Evolutionary conservation across 1,284 basidiomycete species (phyloP), one percentile per base, ranked within the genome.

Genomic region (Puccinia coronata): DNA sequence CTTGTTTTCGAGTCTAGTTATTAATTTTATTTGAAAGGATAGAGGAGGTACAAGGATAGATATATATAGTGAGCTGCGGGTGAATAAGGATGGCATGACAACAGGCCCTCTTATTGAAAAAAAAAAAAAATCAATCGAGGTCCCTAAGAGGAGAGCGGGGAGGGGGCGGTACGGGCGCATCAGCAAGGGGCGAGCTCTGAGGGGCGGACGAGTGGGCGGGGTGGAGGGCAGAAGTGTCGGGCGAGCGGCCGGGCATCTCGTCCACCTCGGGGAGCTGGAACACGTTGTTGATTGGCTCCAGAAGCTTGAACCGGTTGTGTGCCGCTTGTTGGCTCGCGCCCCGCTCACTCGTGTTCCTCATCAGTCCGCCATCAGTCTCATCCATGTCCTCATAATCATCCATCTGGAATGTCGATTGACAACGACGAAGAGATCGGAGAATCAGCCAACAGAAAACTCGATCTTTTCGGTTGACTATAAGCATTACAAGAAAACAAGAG

Each of bases 301-400:
- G 51, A 1, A 73, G 31, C 49, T 73, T 73, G 71, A 73, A 73
- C n/a, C 71, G 71, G 51, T 73, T 73, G 31, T 73, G 51, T 20
- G 8, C 34, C 11, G 53, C 51, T 43, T 41, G 53, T 11, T 3
- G 8, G 20, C 47, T 23, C 6, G 41, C 67, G 14, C 18, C n/a
- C 16, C 18, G 18, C n/a, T 4, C n/a, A 28, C 43, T 70, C 23
- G 47, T 2, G 14, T 53, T 73, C 23, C 18, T 55, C 63, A 55
- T 78, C 63, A 53, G 18, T 51, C 20, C 36, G 0, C 43, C 36
- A 12, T 57, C 36, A 1, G 2, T 43, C 34, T 51, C 43, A 63
- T 63, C 49, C 39, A 31, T 51, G 8, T 69, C 61, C 8, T 67
- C 61, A 55, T 78, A 78, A 0, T 78, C 63, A 41, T 51, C 53